Base-by-base conservation (phyloP, 768 basidiomycete species). In the Lentinula sp. region DNA sequence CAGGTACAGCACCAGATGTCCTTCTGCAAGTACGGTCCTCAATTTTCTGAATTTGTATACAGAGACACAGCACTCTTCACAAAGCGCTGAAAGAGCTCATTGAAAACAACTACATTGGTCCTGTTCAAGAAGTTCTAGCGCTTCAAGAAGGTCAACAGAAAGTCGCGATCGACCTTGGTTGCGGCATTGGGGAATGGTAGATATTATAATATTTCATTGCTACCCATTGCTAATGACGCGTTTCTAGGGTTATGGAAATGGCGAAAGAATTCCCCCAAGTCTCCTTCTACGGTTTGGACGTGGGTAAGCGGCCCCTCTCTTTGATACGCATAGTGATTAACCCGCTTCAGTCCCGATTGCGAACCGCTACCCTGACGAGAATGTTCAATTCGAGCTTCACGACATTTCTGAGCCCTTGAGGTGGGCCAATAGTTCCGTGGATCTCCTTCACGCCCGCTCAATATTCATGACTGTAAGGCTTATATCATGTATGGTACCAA, bases 121-220 rank as follows among this genome's bases (percentile, higher is more conserved):
- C 88, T 42, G 82, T 91, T 28, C 64, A 66, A 36, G 76, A 84
- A 61, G 72, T 82, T 35, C 75, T 92, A 52, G 75, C 74, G 46
- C 66, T 67, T 32, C 70, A 73, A 45, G 68, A 72, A 5, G 74
- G 70, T 46, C 76, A 77, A 60, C 77, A 74, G 53, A 81, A 75
- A 70, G 78, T 79, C 62, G 87, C 79, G 48, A 77, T 93, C 52
- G 91, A 93, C 71, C 67, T 91, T n/a, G 86, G 91, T 64, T 88
- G 86, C 6, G 91, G 91, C 16, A 87, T 80, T 16, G 91, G 91
- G 5, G 73, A 68, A 73, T 93, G 91, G 91, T 89, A 63, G 59
- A 81, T 74, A 56, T 64, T 62, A 51, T 32, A 55, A 57, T 64
- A 55, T 52, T 60, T 61, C 56, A 63, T 56, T 64, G 63, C 36